Base-by-base conservation (phyloP, 768 basidiomycete species). In the Austroboletus eburneus region DNA sequence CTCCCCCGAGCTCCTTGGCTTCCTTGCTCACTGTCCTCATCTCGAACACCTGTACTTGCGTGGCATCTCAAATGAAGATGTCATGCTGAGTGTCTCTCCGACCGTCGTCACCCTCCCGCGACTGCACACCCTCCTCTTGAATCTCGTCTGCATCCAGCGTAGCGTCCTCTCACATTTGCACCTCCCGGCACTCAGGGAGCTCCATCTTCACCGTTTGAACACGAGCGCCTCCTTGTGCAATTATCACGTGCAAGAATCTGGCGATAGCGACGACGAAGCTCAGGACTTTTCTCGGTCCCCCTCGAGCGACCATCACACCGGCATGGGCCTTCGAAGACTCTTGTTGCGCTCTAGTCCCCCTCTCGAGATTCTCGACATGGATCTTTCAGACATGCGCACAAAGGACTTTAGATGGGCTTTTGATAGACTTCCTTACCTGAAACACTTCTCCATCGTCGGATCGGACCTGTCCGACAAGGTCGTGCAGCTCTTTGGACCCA, bases 391-490 rank as follows among this genome's bases (percentile, higher is more conserved):
- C 66, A 82, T 87, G 79, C 82, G 86, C 37, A 89, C 86, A 25
- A 89, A 87, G 66, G 87, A 90, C 59, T 90, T 90, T 58, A 61
- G 57, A 24, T 86, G 80, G 68, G 69, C 80, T 39, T 89, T 89
- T 52, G 77, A 80, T 46, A 69, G 73, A 30, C 67, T 86, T 12
- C 59, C 62, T 1, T 49, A 62, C 27, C 67, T 90, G 39, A 76
- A 77, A 55, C 76, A 80, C 40, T 90, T 90, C 62, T 72, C 75
- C 39, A 88, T 90, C 55, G 80, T 83, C 45, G 87, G 83, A 20
- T 88, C 85, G 9, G 87, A 90, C 63, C 85, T 89, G 87, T 85
- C 85, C 22, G 73, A 89, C 66, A 78, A 69, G 33, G 87, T 89
- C 48, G 71, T 89, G 34, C 64, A 67, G 25, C 69, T 87, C 50